Base-by-base conservation (phyloP, 2,329 filamentous ascomycete genomes). In the Xylariales sp. region DNA sequence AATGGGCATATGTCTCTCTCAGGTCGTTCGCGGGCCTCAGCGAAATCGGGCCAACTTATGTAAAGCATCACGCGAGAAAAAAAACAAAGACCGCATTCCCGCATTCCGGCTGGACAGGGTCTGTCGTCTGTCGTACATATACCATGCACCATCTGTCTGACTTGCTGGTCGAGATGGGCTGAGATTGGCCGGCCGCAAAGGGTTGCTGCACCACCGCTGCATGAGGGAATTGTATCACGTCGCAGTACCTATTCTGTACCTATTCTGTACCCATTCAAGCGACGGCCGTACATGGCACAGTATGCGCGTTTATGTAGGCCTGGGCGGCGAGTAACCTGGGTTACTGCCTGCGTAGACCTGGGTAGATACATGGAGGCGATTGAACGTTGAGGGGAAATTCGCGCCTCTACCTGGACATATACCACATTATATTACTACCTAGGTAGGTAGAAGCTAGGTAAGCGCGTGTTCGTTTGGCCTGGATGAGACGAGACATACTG, bases 201-300 rank as follows among this genome's bases (percentile, higher is more conserved):
- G 18, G 16, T 39, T 39, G 46, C 50, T 62, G 65, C 68, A 69
- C 45, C 65, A 43, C 36, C 53, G 53, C 48, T 68, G 62, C 68
- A 70, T 69, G 66, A 70, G 66, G 56, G 68, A 69, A 66, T 66
- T 69, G 59, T 62, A 65, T 61, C 68, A 67, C 46, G 53, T 41
- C 43, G 62, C 45, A 56, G 61, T 39, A 53, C 54, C 52, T 36
- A 23, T 23, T 23, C 23, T 23, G 23, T 23, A 23, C 23, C 23
- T 23, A 23, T 23, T 23, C 23, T 1, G 23, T 23, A 23, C 23
- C 23, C 23, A 23, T 23, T 23, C 23, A 23, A 23, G 23, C 23
- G 23, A 67, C 18, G 45, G 50, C 32, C 45, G 58, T 30, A 57
- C 18, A 23, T 59, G 43, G 34, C 9, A 39, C 49, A 14, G 54